Evolutionary conservation across 805 yeast genomes (phyloP).

Genomic region (Wickerhamiella spandovensis): DNA sequence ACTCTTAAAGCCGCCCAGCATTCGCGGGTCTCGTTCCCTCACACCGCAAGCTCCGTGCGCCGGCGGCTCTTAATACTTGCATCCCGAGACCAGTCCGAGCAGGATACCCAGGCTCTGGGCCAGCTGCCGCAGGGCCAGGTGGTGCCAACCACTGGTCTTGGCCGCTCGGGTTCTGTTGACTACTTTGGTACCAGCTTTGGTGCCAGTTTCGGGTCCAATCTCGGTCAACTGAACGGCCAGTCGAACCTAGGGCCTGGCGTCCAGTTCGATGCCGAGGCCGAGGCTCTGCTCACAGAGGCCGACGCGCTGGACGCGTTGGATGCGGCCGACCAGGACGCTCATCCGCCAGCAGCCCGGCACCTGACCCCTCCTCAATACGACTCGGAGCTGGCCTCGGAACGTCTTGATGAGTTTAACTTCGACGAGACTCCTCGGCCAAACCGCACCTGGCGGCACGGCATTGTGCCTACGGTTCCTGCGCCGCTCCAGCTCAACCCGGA

Average conservation of each 20-base stretch:
- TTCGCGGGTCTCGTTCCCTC: slow-evolving; percentile 20
- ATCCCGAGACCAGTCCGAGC: slow-evolving; percentile 6
- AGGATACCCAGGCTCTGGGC: not conserved
- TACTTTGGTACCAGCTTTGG: not conserved
- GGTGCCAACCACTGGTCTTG: not conserved
- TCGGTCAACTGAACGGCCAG: slow-evolving; percentile 3
- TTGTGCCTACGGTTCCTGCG: not conserved
- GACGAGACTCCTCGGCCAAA: slow-evolving; percentile 2
- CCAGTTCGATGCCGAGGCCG: not conserved
- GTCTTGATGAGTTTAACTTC: not conserved
- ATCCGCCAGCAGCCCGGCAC: not conserved
- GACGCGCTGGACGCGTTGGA: slow-evolving; percentile 1
- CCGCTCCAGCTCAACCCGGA: not conserved
- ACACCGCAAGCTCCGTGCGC: slow-evolving; percentile 22
- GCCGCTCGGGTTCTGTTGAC: not conserved
- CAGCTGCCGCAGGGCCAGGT: not conserved
- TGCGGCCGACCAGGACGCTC: not conserved
- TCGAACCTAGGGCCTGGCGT: not conserved
- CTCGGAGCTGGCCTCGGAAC: not conserved
- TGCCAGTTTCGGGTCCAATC: slow-evolving; percentile 1
- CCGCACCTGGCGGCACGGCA: slow-evolving; percentile 2
- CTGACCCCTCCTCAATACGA: not conserved
- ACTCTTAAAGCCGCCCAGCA: slow-evolving; percentile 29
- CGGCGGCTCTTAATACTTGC: slow-evolving; percentile 21
- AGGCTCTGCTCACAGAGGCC: not conserved